Conservation (phyloP, 192 early-diverging fungal species). For the Mortierella claussenii region DNA sequence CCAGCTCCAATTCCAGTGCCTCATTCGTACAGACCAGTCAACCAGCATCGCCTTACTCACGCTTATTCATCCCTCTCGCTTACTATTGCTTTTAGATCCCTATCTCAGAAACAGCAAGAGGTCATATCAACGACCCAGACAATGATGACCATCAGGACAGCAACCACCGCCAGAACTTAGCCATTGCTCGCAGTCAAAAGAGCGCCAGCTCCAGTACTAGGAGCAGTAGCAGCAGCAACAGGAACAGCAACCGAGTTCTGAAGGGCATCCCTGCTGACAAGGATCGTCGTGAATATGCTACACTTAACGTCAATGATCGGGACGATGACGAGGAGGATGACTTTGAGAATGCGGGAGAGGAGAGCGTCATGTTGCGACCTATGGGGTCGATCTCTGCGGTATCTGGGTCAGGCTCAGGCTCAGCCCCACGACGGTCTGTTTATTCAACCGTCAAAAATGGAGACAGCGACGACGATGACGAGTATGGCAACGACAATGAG, state of each 20-base stretch:
- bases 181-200: conserved; percentile 16
- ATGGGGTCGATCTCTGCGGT: conserved; percentile 8
- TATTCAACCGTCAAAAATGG: neutral
- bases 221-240: neutral
- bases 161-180: conserved; percentile 3
- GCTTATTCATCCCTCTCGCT: neutral
- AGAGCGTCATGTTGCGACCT: conserved; percentile 39
- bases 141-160: neutral
- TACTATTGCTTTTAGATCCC: neutral
- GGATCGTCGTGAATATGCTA: conserved; percentile 11
- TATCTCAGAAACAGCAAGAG: neutral
- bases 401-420: conserved; percentile 6
- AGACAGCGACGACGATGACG: conserved; percentile 9
- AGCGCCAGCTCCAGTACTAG: neutral
- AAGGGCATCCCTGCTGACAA: too few species aligned
- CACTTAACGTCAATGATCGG: neutral
- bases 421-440: conserved; percentile 22
- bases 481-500: conserved; percentile 16
- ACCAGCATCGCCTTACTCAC: neutral
- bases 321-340: conserved; percentile 28
- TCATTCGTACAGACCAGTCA: too few species aligned
- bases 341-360: conserved; percentile 18
- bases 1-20: too few species aligned
- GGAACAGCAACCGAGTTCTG: neutral
- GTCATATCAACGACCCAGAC: neutral